Conservation (phyloP, 306 rosid species). For the Gynostemma pentaphyllum region DNA sequence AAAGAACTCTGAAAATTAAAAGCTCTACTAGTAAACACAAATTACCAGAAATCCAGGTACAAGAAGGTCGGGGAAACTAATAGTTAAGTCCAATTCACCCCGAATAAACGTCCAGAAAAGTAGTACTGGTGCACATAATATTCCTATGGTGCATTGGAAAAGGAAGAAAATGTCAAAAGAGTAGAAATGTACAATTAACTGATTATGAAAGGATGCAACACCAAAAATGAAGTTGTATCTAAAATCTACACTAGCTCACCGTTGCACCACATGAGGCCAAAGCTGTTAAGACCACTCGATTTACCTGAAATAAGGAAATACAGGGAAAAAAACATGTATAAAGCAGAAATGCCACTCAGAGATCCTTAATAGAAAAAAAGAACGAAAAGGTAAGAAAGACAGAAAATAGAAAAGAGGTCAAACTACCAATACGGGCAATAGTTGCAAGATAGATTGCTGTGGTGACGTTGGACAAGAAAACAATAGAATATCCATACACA, state of each 20-base stretch:
- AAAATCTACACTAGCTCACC: slow-evolving; percentile 39
- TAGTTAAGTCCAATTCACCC: slow-evolving; percentile 66
- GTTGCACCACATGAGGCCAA: slow-evolving; percentile 99
- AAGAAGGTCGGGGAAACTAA: slow-evolving; percentile 54
- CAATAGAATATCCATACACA: slow-evolving; percentile 70
- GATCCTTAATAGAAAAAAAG: background rate
- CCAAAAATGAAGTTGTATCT: background rate
- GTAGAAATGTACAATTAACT: slow-evolving; percentile 9
- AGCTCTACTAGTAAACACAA: slow-evolving; percentile 15
- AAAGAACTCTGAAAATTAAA: background rate
- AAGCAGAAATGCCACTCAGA: slow-evolving; percentile 12
- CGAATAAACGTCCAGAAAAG: slow-evolving; percentile 60
- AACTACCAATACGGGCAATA: slow-evolving; percentile 74
- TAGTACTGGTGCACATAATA: slow-evolving; percentile 67
- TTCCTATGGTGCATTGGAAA: slow-evolving; percentile 31
- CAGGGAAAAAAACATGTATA: slow-evolving; percentile 12
- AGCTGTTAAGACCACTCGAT: slow-evolving; percentile 95
- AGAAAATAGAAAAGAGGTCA: slow-evolving; percentile 9
- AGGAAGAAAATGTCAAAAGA: background rate
- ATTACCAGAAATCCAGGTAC: slow-evolving; percentile 82
- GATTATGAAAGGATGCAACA: slow-evolving; percentile 5
- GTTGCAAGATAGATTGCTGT: slow-evolving; percentile 96
- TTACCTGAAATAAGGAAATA: slow-evolving; percentile 48
- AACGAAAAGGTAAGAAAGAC: background rate
- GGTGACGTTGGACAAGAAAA: slow-evolving; percentile 74